Percentiles rank a stretch among this genome's conserved stretches.
These are phyloP conservation scores for Cyanidium caldarium DNA, from an alignment of 23 red algal genomes.

Conservation along the genomic window DNA sequence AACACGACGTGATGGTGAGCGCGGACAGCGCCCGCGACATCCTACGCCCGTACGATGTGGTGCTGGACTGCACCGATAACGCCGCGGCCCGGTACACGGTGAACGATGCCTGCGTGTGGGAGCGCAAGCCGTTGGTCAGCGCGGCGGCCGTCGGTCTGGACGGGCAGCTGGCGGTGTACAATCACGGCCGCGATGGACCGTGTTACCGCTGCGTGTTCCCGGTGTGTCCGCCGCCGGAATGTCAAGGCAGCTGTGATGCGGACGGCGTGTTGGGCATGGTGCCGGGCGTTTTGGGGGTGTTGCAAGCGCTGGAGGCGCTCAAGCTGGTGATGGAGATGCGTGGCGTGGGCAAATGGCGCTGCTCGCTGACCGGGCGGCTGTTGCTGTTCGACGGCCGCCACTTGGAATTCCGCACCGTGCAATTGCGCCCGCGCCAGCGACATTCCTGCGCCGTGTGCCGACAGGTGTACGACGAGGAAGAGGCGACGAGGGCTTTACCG, in stretches of 20 bases:
- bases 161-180: conserved; percentile 58
- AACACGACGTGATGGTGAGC: conserved; percentile 4
- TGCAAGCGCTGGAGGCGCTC: conserved; percentile 80
- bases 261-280: conserved; percentile 82
- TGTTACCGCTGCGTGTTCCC: conserved; percentile 89
- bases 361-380: conserved; percentile 23
- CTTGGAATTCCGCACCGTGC: conserved; percentile 29
- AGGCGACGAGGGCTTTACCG: too few relatives aligned
- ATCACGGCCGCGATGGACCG: conserved; percentile 20
- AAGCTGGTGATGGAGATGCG: conserved; percentile 26
- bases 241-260: conserved; percentile 72
- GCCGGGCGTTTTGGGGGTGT: conserved; percentile 63
- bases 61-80: conserved; percentile 95
- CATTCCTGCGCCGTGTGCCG: neutral
- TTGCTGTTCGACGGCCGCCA: conserved; percentile 52
- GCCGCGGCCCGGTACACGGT: conserved; percentile 60
- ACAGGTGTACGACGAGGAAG: too few relatives aligned
- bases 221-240: conserved; percentile 38
- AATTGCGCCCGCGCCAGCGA: conserved; percentile 27
- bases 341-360: neutral
- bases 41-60: conserved; percentile 29
- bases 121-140: conserved; percentile 42
- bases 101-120: conserved; percentile 64
- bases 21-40: conserved; percentile 23
- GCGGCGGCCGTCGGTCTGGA: conserved; percentile 80